These are phyloP conservation scores for Xylaria multiplex DNA, from an alignment of 2,329 filamentous ascomycete species.

Conservation along the genomic window DNA sequence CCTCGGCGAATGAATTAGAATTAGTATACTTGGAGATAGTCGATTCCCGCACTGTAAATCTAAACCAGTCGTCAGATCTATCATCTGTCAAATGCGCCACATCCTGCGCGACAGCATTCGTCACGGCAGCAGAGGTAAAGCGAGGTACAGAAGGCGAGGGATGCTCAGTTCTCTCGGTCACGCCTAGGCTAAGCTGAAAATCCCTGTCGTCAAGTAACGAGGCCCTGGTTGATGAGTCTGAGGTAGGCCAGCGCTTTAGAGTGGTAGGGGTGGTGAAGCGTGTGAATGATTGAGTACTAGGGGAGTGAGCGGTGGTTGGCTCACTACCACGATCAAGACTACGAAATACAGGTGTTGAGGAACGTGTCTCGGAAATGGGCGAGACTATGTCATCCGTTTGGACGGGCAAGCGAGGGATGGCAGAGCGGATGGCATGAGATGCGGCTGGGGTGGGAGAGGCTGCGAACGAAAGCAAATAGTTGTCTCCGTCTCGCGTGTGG, in stretches of 20 bases:
- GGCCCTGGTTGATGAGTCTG: constrained; percentile 50
- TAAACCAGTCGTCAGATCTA: constrained; percentile 49
- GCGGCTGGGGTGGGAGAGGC: constrained; percentile 27
- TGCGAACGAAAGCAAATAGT: constrained; percentile 24
- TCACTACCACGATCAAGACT: constrained; percentile 35
- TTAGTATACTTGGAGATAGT: constrained; percentile 41
- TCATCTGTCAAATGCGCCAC: constrained; percentile 46
- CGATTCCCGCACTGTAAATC: constrained; percentile 46
- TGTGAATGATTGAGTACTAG: constrained; percentile 24
- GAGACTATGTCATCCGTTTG: constrained; percentile 48
- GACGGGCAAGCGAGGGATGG: constrained; percentile 38
- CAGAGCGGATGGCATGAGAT: constrained; percentile 33
- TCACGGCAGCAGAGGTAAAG: constrained; percentile 37
- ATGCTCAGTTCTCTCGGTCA: constrained; percentile 19
- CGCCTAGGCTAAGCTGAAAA: constrained; percentile 45
- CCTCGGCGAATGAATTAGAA: constrained; percentile 42
- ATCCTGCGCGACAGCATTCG: constrained; percentile 43
- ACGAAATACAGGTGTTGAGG: constrained; percentile 37
- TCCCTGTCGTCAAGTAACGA: constrained; percentile 53
- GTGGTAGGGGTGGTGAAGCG: constrained; percentile 45
- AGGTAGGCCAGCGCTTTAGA: constrained; percentile 50
- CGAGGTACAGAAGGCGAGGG: constrained; percentile 32
- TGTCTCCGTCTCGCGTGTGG: constrained; percentile 16
- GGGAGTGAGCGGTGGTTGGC: constrained; percentile 7
- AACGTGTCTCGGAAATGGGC: constrained; percentile 48